Percentiles rank a stretch among this genome's conserved stretches.
Evolutionary conservation across 2,329 filamentous ascomycete species (phyloP).

Genomic region (Apiospora pterosperma): DNA sequence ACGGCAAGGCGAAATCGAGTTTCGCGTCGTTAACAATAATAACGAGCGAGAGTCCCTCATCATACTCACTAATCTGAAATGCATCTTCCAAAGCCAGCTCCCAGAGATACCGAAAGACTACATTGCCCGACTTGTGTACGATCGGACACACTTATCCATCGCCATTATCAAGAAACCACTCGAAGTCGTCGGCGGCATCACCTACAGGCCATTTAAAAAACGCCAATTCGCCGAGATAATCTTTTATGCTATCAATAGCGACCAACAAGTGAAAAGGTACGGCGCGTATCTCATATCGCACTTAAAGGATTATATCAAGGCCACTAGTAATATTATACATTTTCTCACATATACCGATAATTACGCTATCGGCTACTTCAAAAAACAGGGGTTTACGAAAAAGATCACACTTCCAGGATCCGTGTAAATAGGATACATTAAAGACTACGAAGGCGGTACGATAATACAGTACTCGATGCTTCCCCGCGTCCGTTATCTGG

Average conservation of each 20-base stretch:
- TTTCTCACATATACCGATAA: constrained; percentile 99
- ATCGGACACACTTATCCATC: constrained; percentile 91
- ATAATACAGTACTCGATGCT: constrained; percentile 99
- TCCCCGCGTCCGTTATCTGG: constrained; percentile 88
- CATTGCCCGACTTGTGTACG: constrained; percentile 94
- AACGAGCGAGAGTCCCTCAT: constrained; percentile 83
- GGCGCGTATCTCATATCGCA: constrained; percentile 98
- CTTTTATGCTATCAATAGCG: constrained; percentile 94
- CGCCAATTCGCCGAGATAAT: constrained; percentile 97
- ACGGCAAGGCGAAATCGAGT: constrained; percentile 90
- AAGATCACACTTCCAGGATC: constrained; percentile 89
- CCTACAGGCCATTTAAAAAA: constrained; percentile 89
- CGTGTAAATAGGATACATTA: constrained; percentile 99
- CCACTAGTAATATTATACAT: constrained; percentile 95
- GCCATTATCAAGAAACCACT: constrained; percentile 96
- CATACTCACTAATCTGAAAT: constrained; percentile 92
- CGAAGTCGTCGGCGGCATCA: constrained; percentile 95
- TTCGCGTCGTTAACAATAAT: constrained; percentile 97
- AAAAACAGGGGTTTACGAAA: constrained; percentile 98
- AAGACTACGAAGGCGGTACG: constrained; percentile 97
- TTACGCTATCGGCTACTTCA: constrained; percentile 98
- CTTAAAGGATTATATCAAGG: constrained; percentile 96
- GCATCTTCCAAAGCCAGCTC: constrained; percentile 96
- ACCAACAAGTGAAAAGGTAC: constrained; percentile 98
- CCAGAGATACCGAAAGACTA: constrained; percentile 99